Evolutionary conservation across 768 basidiomycete genomes (phyloP).

Genomic region (Mycena metata): DNA sequence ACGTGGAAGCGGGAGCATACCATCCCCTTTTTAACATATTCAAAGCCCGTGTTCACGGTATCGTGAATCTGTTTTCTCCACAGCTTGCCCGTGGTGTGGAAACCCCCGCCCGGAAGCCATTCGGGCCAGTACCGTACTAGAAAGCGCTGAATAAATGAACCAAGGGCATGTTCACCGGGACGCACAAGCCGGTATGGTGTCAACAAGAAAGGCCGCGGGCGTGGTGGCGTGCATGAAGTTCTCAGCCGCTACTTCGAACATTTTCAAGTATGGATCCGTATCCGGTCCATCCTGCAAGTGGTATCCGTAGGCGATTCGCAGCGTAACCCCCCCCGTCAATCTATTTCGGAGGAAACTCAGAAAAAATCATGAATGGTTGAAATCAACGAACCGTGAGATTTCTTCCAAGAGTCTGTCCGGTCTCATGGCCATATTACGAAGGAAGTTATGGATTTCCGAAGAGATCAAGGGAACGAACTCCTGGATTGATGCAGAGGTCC

Average conservation of each 20-base stretch:
- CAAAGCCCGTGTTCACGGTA: neutral
- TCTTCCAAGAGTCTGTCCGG: neutral
- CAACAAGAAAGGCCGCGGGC: slow-evolving; percentile 18
- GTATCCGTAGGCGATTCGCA: slow-evolving; percentile 27
- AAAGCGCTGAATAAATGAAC: neutral
- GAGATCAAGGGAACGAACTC: slow-evolving; percentile 13
- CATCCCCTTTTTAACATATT: slow-evolving; percentile 10
- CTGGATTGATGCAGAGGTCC: slow-evolving; percentile 4
- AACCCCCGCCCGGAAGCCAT: neutral
- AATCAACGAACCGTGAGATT: slow-evolving; percentile 10
- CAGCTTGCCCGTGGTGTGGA: neutral
- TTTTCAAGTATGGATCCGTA: neutral
- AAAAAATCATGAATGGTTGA: no score
- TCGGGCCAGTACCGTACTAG: neutral
- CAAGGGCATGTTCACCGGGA: neutral
- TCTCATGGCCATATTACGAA: neutral
- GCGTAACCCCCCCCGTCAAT: slow-evolving; percentile 9
- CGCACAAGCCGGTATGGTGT: slow-evolving; percentile 15
- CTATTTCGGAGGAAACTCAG: neutral
- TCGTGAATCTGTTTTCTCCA: neutral
- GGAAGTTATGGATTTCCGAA: slow-evolving; percentile 1
- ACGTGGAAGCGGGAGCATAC: neutral
- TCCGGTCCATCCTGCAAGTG: slow-evolving; percentile 3
- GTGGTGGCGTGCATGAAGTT: neutral
- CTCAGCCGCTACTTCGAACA: slow-evolving; percentile 5